Base-by-base conservation (phyloP, 2,329 filamentous ascomycete genomes). In the Neonectria magnoliae region DNA sequence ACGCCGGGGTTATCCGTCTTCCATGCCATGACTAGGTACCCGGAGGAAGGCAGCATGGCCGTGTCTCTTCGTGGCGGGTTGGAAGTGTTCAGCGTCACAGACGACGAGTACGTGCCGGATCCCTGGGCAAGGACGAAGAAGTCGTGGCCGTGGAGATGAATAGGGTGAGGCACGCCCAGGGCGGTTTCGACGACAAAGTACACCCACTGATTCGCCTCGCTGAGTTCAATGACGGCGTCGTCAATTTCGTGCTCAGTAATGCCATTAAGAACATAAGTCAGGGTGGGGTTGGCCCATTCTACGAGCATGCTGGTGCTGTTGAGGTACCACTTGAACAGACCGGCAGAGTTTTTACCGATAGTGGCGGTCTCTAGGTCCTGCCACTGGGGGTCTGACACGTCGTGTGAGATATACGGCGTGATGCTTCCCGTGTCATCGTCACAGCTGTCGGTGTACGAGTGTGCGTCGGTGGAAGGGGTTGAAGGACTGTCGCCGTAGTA, bases 21-120 rank as follows among this genome's bases (percentile, higher is more conserved):
- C 66, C 85, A 83, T 2, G 82, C 84, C 57, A 87, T 76, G n/a
- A 85, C 81, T 4, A 85, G 58, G 72, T 82, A 82, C 0, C 84
- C 84, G 10, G 70, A 67, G 1, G 71, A 72, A 1, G 80, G 81
- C 2, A 88, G 77, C 66, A 84, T 80, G 6, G 84, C 84, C 2
- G 84, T 82, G 68, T 88, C 85, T 38, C 86, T 80, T 10, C 86
- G 82, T 27, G 83, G 80, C 1, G 86, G 84, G 71, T 87, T 87
- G 2, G 18, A 33, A 1, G 57, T 61, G 16, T 72, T 61, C 1
- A 71, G 16, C 11, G 27, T 53, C 1, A 67, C 51, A 0, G 58
- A 57, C 20, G 70, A 55, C 1, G 64, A 64, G 29, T 69, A 73
- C 4, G 60, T 42, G 20, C 75, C 71, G 3, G 61, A 58, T 0